Base-by-base conservation (phyloP, 2,329 filamentous ascomycete species). In the Venturia asperata region DNA sequence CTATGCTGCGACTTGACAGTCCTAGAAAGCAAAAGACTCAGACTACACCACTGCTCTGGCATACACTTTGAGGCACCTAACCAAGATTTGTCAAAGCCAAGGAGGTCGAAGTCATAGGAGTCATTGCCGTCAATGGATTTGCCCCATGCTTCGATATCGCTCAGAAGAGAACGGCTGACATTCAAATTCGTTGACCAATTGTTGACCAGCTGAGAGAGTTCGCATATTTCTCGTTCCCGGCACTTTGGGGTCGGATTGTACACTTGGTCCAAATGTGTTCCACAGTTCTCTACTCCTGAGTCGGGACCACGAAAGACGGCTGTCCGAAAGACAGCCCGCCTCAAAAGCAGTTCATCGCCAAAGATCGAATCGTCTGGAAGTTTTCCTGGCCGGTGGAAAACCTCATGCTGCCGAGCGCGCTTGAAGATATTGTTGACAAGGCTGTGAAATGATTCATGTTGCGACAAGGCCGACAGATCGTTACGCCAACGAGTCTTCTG, bases 401-500 rank as follows among this genome's bases (percentile, higher is more conserved):
- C 21, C 52, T 58, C 21, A 11, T 45, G 58, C 19, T 45, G 21
- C 30, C 34, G n/a, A 24, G 63, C 24, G 42, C 39, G 21, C 5
- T 30, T 2, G 9, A 66, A 56, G 24, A 67, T 63, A 21, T 39
- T 13, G 27, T 34, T 15, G 30, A 72, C 65, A 0, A 65, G 6
- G 9, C 41, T 39, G 3, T 66, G 63, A 56, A 72, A 74, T 7
- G 70, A 67, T 30, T 76, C 75, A 37, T 76, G 72, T 60, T 77
- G 75, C 3, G 74, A 72, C 1, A 63, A 62, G 1, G 64, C 45
- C 0, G 74, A 65, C 66, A 71, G 61, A 15, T 65, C 43, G 30
- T 61, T 42, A 68, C 73, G 39, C 78, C 78, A 73, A 60, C 66
- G 19, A 66, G 76, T 56, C 66, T 66, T 66, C 69, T 72, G 69